Conservation (phyloP, 805 yeast species). For the Limtongia smithiae region DNA sequence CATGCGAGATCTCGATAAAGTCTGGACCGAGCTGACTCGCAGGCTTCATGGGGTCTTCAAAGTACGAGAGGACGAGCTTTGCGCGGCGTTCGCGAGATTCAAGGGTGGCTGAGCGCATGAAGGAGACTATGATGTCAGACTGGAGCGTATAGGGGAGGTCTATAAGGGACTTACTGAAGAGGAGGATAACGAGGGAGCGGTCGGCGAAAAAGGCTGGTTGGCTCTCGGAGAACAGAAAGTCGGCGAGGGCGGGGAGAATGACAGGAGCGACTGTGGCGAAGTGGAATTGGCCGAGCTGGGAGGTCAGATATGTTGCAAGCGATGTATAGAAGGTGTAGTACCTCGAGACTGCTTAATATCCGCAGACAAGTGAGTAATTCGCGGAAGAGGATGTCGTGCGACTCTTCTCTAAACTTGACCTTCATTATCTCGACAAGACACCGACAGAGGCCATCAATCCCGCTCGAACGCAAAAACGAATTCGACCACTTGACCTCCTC, state of each 20-base stretch:
- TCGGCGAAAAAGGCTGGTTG: conserved; percentile 18
- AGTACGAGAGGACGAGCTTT: conserved; percentile 3
- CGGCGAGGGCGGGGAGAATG: conserved; percentile 9
- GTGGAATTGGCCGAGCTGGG: conserved; percentile 12
- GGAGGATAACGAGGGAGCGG: conserved; percentile 6
- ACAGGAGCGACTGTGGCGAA: conserved; percentile 5
- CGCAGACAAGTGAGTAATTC: conserved; percentile 12
- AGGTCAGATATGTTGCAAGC: no score
- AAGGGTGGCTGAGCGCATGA: neutral
- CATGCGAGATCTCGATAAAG: conserved; percentile 16
- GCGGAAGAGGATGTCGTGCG: conserved; percentile 11
- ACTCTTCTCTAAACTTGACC: conserved; percentile 20
- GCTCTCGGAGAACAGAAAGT: conserved; percentile 14
- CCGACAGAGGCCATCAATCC: conserved; percentile 8
- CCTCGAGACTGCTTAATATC: conserved; percentile 8
- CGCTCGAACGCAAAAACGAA: conserved; percentile 7
- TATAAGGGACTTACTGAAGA: conserved; percentile 2
- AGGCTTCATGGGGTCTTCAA: conserved; percentile 10
- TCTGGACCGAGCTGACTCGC: conserved; percentile 4
- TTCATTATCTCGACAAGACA: neutral
- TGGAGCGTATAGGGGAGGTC: neutral
- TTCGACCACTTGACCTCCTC: conserved; percentile 16
- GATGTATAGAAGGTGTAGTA: neutral
- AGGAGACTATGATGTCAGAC: neutral
- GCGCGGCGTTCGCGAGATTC: conserved; percentile 6